phyloP scores from a whole-genome alignment of 2,329 filamentous ascomycete genomes.

The Chrysosporium queenslandicum region DNA sequence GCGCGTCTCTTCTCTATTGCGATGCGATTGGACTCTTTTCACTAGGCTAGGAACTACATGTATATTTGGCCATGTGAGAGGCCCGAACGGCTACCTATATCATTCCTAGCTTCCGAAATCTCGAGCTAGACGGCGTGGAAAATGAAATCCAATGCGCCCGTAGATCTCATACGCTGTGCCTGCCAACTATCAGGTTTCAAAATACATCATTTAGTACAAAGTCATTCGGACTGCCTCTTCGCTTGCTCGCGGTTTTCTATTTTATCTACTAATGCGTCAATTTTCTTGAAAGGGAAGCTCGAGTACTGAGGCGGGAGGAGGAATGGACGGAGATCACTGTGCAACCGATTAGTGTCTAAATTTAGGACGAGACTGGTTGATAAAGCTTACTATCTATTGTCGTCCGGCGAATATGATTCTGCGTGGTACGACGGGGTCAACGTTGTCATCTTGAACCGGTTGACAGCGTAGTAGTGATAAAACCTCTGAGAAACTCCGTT shows the following conservation, averaged over 20 bases:
- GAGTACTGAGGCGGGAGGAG: slow-evolving; percentile 29
- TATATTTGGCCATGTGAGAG: too few relatives aligned
- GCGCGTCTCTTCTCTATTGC: too few relatives aligned
- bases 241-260: slow-evolving; percentile 6
- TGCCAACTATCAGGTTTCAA: too few relatives aligned
- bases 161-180: too few relatives aligned
- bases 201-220: too few relatives aligned
- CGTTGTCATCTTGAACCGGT: slow-evolving; percentile 52
- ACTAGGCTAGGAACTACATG: too few relatives aligned
- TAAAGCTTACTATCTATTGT: slow-evolving; percentile 10
- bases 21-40: too few relatives aligned
- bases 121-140: too few relatives aligned
- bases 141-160: too few relatives aligned
- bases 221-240: too few relatives aligned
- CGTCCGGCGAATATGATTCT: slow-evolving; percentile 40
- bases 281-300: slow-evolving; percentile 14
- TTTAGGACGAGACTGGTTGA: neutral
- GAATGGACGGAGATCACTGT: slow-evolving; percentile 47
- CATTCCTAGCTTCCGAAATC: too few relatives aligned
- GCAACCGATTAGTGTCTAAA: slow-evolving; percentile 21
- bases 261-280: slow-evolving; percentile 14
- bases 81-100: too few relatives aligned
- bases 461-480: slow-evolving; percentile 39
- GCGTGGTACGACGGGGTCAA: slow-evolving; percentile 47
- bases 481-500: slow-evolving; percentile 1